Conservation (phyloP, 176 grass and related monocot species). For the Musa itinerans region DNA sequence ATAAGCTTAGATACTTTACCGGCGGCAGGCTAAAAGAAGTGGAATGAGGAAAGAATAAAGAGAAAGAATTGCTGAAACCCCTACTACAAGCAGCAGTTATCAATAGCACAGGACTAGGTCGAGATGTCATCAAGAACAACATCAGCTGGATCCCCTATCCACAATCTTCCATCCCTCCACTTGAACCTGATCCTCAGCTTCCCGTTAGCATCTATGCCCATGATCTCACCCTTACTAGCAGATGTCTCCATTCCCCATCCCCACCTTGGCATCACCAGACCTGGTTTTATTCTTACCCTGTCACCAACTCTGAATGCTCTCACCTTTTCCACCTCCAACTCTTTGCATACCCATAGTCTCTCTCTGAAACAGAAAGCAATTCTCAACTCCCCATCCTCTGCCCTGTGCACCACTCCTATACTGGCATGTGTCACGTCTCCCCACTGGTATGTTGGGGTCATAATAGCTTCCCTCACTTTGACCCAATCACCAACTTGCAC, state of each 20-base stretch:
- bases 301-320: slow-evolving; percentile 67
- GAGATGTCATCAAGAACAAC: slow-evolving; percentile 66
- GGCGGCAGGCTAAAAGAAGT: not conserved
- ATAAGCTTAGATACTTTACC: not conserved
- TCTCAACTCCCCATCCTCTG: slow-evolving; percentile 79
- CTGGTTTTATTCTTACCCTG: slow-evolving; percentile 58
- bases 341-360: slow-evolving; percentile 94
- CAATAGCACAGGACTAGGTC: not conserved
- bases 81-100: not conserved
- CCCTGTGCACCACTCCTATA: slow-evolving; percentile 79
- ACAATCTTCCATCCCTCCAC: slow-evolving; percentile 78
- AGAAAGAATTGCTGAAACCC: slow-evolving; percentile 3
- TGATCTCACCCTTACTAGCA: slow-evolving; percentile 75
- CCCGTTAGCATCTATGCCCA: slow-evolving; percentile 88
- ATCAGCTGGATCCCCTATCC: slow-evolving; percentile 95
- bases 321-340: slow-evolving; percentile 79
- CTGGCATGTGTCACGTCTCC: slow-evolving; percentile 81
- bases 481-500: slow-evolving; percentile 79
- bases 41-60: slow-evolving; percentile 9
- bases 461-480: slow-evolving; percentile 69
- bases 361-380: slow-evolving; percentile 97
- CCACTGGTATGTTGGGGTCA: slow-evolving; percentile 87
- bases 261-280: slow-evolving; percentile 77
- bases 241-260: slow-evolving; percentile 92
- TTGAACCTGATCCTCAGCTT: slow-evolving; percentile 91